A percentile compares a stretch with the other conserved stretches of the same genome.
phyloP scores from a whole-genome alignment of 371 early-diverging fungal species.

The Syncephalastrum contaminatum region DNA sequence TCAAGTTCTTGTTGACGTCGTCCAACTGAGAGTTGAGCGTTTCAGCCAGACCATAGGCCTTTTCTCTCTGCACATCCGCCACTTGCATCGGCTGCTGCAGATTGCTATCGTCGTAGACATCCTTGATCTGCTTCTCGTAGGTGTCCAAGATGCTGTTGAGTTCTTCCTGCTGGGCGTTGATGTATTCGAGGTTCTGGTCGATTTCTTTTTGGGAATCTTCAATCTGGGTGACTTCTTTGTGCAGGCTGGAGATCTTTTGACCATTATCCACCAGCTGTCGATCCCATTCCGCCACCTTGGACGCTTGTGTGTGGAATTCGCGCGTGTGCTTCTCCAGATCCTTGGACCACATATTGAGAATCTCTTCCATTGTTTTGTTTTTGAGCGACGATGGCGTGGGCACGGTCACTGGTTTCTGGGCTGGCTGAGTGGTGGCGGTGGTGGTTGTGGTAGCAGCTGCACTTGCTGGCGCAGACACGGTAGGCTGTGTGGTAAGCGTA shows the following conservation, averaged over 20 bases:
- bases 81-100: constrained; percentile 51
- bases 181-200: constrained; percentile 80
- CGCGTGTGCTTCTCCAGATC: constrained; percentile 77
- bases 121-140: constrained; percentile 74
- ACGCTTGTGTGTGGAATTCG: constrained; percentile 86
- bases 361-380: constrained; percentile 85
- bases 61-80: constrained; percentile 87
- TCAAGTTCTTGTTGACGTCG: constrained; percentile 77
- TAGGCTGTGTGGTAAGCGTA: constrained; percentile 19
- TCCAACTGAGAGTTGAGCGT: constrained; percentile 83
- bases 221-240: constrained; percentile 68
- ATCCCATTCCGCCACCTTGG: constrained; percentile 86
- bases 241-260: constrained; percentile 73
- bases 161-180: constrained; percentile 85
- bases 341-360: constrained; percentile 82
- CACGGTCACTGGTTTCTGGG: constrained; percentile 26
- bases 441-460: constrained; percentile 24
- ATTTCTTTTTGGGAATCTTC: constrained; percentile 78
- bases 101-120: constrained; percentile 50
- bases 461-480: constrained; percentile 15
- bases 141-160: constrained; percentile 72
- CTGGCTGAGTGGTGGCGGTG: constrained; percentile 17
- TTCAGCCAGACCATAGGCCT: constrained; percentile 83
- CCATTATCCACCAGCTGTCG: constrained; percentile 83
- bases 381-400: constrained; percentile 63